phyloP scores from a whole-genome alignment of 2,329 filamentous ascomycete species.

The Aspergillus clavatus region DNA sequence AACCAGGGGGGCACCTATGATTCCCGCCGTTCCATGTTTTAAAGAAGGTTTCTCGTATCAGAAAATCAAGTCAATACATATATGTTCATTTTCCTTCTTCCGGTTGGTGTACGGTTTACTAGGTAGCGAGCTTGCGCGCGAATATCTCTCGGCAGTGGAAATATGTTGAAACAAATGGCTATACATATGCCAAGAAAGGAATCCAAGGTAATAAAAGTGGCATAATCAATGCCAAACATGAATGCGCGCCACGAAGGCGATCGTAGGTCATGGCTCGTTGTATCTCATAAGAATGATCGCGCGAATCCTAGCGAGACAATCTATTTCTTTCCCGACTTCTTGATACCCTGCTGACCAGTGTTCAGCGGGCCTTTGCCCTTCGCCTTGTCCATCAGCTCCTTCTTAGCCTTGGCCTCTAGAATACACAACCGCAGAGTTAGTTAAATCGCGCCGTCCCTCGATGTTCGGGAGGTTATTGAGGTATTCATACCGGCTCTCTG shows the following conservation, averaged over 20 bases:
- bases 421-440: constrained; percentile 1
- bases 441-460: not conserved
- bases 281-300: constrained; percentile 14
- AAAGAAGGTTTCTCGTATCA: not conserved
- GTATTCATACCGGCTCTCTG: constrained; percentile 68
- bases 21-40: constrained; percentile 3
- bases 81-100: not conserved
- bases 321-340: constrained; percentile 98
- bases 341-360: constrained; percentile 81
- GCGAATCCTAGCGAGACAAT: constrained; percentile 6
- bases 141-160: not conserved
- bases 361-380: constrained; percentile 86
- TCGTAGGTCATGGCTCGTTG: constrained; percentile 22
- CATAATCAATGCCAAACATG: constrained; percentile 12
- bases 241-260: constrained; percentile 11
- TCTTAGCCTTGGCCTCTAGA: constrained; percentile 75
- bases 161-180: constrained; percentile 1
- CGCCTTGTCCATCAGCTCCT: constrained; percentile 75
- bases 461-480: not conserved
- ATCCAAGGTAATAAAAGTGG: constrained; percentile 9
- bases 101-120: not conserved
- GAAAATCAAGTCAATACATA: no score
- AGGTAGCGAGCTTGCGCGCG: constrained; percentile 2
- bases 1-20: not conserved
- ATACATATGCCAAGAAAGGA: constrained; percentile 11